Evolutionary conservation across 768 basidiomycete genomes (phyloP).

Genomic region (Mycena alexandri): DNA sequence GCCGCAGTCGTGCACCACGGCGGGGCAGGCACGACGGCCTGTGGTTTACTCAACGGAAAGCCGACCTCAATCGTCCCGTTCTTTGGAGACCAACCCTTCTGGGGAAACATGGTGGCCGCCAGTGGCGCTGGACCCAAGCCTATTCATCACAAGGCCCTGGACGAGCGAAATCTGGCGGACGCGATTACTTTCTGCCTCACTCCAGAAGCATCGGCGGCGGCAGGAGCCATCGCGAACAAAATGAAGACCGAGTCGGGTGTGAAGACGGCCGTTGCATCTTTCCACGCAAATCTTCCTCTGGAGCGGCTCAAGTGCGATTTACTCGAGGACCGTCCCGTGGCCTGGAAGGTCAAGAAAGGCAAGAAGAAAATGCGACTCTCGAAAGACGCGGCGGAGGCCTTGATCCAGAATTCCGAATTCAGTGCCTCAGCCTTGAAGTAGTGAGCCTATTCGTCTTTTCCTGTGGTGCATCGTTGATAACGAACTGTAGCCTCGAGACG

Average conservation of each 20-base stretch:
- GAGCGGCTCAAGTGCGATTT: slow-evolving; percentile 24
- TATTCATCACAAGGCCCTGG: slow-evolving; percentile 40
- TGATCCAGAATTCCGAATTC: slow-evolving; percentile 10
- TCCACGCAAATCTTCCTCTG: slow-evolving; percentile 28
- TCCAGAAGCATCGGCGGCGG: slow-evolving; percentile 49
- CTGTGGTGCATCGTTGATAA: background rate
- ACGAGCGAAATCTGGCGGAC: slow-evolving; percentile 20
- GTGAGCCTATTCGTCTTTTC: background rate
- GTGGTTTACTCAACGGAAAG: slow-evolving; percentile 55
- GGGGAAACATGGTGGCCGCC: slow-evolving; percentile 56
- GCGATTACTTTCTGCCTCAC: slow-evolving; percentile 52
- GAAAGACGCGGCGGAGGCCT: slow-evolving; percentile 30
- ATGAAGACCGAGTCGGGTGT: slow-evolving; percentile 52
- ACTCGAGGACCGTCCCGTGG: slow-evolving; percentile 25
- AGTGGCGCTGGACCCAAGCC: slow-evolving; percentile 59
- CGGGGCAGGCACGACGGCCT: slow-evolving; percentile 62
- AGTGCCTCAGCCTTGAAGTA: slow-evolving; percentile 21
- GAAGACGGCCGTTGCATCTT: slow-evolving; percentile 25
- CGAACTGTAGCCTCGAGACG: slow-evolving; percentile 8
- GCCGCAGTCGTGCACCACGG: slow-evolving; percentile 61
- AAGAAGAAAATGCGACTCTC: slow-evolving; percentile 28
- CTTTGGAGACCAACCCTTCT: slow-evolving; percentile 61
- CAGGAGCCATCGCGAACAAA: slow-evolving; percentile 50
- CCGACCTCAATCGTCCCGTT: slow-evolving; percentile 61
- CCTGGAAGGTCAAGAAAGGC: slow-evolving; percentile 33